Conservation (phyloP, 768 basidiomycete genomes). For the Lactarius hatsudake region DNA sequence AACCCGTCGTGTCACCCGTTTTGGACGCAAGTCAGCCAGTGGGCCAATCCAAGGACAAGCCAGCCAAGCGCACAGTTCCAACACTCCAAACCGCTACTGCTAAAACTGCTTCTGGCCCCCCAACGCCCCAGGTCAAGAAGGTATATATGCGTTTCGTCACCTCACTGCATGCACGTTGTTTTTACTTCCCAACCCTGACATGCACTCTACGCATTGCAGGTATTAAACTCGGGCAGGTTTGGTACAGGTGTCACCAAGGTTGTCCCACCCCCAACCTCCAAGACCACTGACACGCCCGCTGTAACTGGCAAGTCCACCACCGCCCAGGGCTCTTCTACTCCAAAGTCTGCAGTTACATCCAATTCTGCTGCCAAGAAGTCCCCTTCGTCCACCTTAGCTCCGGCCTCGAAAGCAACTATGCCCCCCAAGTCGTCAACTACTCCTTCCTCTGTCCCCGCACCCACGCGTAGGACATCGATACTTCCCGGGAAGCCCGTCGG, state of each 20-base stretch:
- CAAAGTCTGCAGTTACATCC: conserved; percentile 31
- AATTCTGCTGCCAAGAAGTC: conserved; percentile 33
- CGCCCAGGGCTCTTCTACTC: conserved; percentile 36
- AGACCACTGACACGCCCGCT: conserved; percentile 40
- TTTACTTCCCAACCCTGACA: conserved; percentile 30
- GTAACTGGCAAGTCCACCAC: conserved; percentile 31
- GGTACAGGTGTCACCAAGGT: conserved; percentile 42
- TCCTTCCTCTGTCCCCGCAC: conserved; percentile 7
- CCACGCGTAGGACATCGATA: conserved; percentile 37
- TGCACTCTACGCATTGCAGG: conserved; percentile 18
- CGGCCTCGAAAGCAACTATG: conserved; percentile 26
- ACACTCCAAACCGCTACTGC: conserved; percentile 41
- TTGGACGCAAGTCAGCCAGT: conserved; percentile 21
- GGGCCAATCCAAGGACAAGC: conserved; percentile 30
- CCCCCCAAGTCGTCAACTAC: conserved; percentile 24
- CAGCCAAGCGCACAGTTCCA: conserved; percentile 34
- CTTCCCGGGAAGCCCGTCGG: conserved; percentile 33
- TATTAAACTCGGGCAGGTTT: conserved; percentile 28
- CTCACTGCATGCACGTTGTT: conserved; percentile 7
- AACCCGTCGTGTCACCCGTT: conserved; percentile 19
- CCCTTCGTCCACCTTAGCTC: conserved; percentile 28
- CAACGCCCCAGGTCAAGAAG: conserved; percentile 66
- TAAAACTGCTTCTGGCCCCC: conserved; percentile 47
- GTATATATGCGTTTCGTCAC: conserved; percentile 39
- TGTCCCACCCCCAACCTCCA: conserved; percentile 35